Base-by-base conservation (phyloP, 2,329 filamentous ascomycete species). In the Zasmidium citrigriseum region DNA sequence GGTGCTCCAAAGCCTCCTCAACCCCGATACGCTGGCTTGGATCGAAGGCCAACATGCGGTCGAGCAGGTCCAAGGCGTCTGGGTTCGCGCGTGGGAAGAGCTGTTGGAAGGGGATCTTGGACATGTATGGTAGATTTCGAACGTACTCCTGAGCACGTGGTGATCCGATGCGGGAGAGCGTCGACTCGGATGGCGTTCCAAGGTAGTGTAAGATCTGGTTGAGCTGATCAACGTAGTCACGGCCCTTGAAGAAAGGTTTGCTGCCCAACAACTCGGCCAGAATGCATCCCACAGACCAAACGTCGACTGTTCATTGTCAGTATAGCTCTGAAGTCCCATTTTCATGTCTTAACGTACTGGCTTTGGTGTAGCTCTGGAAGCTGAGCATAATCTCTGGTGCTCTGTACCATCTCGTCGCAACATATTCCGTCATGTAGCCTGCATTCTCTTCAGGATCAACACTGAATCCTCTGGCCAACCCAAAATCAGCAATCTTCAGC, bases 281-380 rank as follows among this genome's bases (percentile, higher is more conserved):
- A 70, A 99, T 99, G 74, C 95, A 99, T 61, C 95, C 95, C 46
- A 99, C 93, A 9, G 95, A 99, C 95, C 95, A 99, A 29, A 99
- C 93, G 74, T 99, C 95, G 77, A 99, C 93, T 98, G 58, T 12
- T 27, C 21, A 24, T 23, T 56, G 63, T 65, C 21, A 64, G 52
- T 25, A 57, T 23, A 41, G 10, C 34, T 7, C 21, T 34, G 9
- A 44, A 23, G 4, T 12, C 14, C 14, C 16, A 20, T 21, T 16
- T 38, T 18, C 7, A 20, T 27, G 46, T 12, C 22, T 41, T 4
- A 4, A 93, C 93, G 57, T 86, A 98, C 95, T 99, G 68, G 95
- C 95, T 91, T 99, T 99, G 71, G 95, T 99, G 78, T 99, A 99
- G 81, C 92, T 97, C 78, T 98, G 93, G 86, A 99, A 99, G 81